Conservation (phyloP, 179 eudicot species). For the Beta macrorhiza region DNA sequence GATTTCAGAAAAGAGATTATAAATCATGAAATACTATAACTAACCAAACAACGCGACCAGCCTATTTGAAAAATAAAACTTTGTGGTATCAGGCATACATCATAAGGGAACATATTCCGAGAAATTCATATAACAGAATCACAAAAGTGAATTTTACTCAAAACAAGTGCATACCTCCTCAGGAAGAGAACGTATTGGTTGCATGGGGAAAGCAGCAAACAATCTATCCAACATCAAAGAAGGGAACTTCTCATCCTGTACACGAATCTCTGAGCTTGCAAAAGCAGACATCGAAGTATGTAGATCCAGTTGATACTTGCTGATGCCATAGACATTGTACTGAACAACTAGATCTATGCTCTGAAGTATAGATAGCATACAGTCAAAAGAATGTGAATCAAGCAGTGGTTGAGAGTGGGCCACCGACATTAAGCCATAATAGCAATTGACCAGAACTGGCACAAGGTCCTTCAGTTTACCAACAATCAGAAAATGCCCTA, state of each 20-base stretch:
- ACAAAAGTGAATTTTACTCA: background rate
- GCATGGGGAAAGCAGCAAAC: conserved; percentile 73
- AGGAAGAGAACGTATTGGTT: conserved; percentile 45
- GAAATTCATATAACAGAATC: background rate
- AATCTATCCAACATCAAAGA: conserved; percentile 58
- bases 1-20: background rate
- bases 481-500: conserved; percentile 47
- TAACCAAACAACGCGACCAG: background rate
- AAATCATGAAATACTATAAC: background rate
- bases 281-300: conserved; percentile 31
- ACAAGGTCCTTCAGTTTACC: conserved; percentile 62
- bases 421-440: conserved; percentile 58
- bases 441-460: conserved; percentile 65
- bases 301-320: conserved; percentile 30
- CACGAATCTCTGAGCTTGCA: conserved; percentile 20
- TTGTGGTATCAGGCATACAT: conserved; percentile 2
- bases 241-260: conserved; percentile 35
- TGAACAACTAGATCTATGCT: conserved; percentile 61
- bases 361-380: conserved; percentile 74
- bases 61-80: background rate
- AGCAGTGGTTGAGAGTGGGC: conserved; percentile 45
- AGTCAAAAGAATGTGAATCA: conserved; percentile 75
- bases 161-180: conserved; percentile 54
- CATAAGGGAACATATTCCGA: background rate
- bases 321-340: conserved; percentile 46